Percentiles rank a stretch among this genome's conserved stretches.
These are phyloP conservation scores for Mortierella sp. DNA, from an alignment of 371 early-diverging fungal species.

Conservation along the genomic window DNA sequence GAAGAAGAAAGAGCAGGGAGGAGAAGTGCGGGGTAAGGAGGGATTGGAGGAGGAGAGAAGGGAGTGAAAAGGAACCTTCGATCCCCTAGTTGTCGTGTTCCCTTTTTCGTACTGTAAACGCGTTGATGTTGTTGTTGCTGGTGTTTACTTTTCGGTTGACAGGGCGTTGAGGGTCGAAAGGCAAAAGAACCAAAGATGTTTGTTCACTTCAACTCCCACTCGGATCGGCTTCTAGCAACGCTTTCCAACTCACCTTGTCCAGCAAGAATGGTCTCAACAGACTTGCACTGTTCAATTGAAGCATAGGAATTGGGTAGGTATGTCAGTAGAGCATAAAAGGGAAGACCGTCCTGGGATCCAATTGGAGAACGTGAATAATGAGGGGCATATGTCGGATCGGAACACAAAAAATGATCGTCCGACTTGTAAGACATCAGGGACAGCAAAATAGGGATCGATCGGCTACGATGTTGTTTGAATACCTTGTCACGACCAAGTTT, in stretches of 20 bases:
- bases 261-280: slow-evolving; percentile 46
- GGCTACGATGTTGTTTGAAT: not conserved
- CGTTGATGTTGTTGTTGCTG: not conserved
- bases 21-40: not conserved
- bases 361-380: slow-evolving; percentile 2
- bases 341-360: not conserved
- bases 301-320: not conserved
- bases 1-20: not conserved
- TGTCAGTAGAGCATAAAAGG: not conserved
- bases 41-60: not conserved
- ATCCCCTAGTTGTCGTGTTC: not conserved
- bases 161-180: not conserved
- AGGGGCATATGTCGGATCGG: not conserved
- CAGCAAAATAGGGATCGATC: not conserved
- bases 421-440: not conserved
- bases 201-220: not conserved
- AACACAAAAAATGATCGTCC: slow-evolving; percentile 8
- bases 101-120: not conserved
- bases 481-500: slow-evolving; percentile 52
- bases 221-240: no score
- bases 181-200: not conserved
- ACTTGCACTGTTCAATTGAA: slow-evolving; percentile 37
- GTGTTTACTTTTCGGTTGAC: not conserved
- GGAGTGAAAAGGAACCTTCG: not conserved
- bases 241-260: slow-evolving; percentile 46